phyloP scores from a whole-genome alignment of 179 eudicot genomes.

The Silene vulgaris region DNA sequence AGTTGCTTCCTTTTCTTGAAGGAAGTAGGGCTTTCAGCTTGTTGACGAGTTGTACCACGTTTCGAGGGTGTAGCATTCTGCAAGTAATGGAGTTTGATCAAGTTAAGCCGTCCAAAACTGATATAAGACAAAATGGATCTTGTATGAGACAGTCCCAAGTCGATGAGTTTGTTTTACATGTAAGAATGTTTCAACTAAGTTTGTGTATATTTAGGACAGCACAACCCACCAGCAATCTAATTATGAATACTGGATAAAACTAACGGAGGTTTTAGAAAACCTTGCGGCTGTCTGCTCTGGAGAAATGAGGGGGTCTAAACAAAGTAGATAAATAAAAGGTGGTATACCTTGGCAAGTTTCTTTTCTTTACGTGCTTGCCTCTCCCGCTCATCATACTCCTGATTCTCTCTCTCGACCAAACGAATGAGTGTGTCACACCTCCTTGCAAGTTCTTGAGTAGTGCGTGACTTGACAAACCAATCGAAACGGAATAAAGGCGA shows the following conservation, averaged over 20 bases:
- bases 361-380: constrained; percentile 95
- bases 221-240: background rate
- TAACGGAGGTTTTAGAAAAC: background rate
- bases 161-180: background rate
- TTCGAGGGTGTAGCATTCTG: constrained; percentile 83
- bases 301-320: background rate
- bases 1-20: constrained; percentile 68
- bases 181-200: no score
- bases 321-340: background rate
- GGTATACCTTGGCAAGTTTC: constrained; percentile 75
- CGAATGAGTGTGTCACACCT: constrained; percentile 94
- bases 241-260: background rate
- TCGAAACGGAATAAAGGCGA: constrained; percentile 90
- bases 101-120: background rate
- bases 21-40: constrained; percentile 64
- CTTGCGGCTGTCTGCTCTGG: background rate
- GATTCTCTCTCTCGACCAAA: constrained; percentile 89
- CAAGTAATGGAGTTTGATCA: background rate
- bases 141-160: background rate
- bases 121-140: no score
- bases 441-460: constrained; percentile 95
- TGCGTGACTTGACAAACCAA: constrained; percentile 99
- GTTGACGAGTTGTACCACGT: constrained; percentile 52
- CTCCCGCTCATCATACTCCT: constrained; percentile 89
- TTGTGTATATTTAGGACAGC: no score